Base-by-base conservation (phyloP, 2,329 filamentous ascomycete genomes). In the Penicillium sp. region DNA sequence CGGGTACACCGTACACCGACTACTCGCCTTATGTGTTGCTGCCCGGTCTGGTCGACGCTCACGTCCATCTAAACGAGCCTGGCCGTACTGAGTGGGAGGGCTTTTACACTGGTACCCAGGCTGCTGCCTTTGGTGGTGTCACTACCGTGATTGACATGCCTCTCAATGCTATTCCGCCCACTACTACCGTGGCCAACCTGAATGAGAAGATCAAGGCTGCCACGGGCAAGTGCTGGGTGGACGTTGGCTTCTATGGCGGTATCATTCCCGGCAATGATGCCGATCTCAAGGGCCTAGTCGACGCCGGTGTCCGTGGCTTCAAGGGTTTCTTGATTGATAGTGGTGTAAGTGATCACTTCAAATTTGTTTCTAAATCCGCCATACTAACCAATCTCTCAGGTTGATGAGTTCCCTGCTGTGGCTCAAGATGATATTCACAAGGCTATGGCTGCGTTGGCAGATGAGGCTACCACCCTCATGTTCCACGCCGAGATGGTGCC, bases 401-500 rank as follows among this genome's bases (percentile, higher is more conserved):
- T 96, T 42, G 90, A 96, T 42, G 94, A 99, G 69, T 99, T 99
- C 71, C 94, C 94, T 0, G 90, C 91, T 24, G 87, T 97, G n/a
- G 88, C 88, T 0, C 81, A 89, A 1, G 71, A 75, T 13, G 94
- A 97, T 70, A 88, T 97, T 52, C 79, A 82, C 1, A 81, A 88
- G 36, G 92, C 89, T 41, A 92, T 99, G 83, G 78, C 79, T 28
- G 89, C 87, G 43, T 82, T 99, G 56, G 88, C 89, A 55, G 85
- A 90, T 62, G 82, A 86, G 49, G 82, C 90, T 16, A 97, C 94
- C 2, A 95, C 91, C 0, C 85, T 97, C 64, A 97, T 99, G 93
- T 99, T 99, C 77, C 94, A 99, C 69, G 94, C 94, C 51, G 94
- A 99, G 74, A 97, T 96, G 91, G 86, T 95, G 12, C 91, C 93